Conservation (phyloP, 441 rosid genomes). For the Macaranga tanarius region DNA sequence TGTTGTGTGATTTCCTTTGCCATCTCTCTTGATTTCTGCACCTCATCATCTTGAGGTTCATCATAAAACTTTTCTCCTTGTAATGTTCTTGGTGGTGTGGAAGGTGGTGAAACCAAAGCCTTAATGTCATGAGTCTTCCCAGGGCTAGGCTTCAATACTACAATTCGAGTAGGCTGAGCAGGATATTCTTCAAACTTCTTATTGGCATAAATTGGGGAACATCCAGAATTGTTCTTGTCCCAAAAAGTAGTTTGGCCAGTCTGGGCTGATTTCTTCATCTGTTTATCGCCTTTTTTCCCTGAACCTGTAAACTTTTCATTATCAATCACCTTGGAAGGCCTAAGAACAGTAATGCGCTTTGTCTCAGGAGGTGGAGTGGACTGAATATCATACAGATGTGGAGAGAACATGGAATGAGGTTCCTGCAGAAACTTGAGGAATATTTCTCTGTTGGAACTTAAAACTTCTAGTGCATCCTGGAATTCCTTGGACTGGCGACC, state of each 20-base stretch:
- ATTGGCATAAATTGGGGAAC: slow-evolving; percentile 39
- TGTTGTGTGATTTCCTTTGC: slow-evolving; percentile 55
- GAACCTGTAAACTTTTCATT: slow-evolving; percentile 44
- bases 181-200: slow-evolving; percentile 47
- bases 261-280: slow-evolving; percentile 41
- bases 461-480: slow-evolving; percentile 80
- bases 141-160: slow-evolving; percentile 84
- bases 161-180: slow-evolving; percentile 75
- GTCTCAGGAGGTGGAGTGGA: slow-evolving; percentile 61
- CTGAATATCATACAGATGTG: slow-evolving; percentile 50
- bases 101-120: slow-evolving; percentile 44
- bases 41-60: slow-evolving; percentile 52
- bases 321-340: slow-evolving; percentile 69
- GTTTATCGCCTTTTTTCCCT: slow-evolving; percentile 49
- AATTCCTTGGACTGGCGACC: slow-evolving; percentile 78
- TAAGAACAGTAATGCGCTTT: slow-evolving; percentile 84
- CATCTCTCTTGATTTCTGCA: slow-evolving; percentile 54
- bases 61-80: slow-evolving; percentile 38
- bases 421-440: slow-evolving; percentile 74
- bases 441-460: slow-evolving; percentile 76
- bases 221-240: slow-evolving; percentile 41
- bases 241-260: slow-evolving; percentile 43
- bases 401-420: slow-evolving; percentile 69
- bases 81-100: slow-evolving; percentile 43
- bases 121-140: slow-evolving; percentile 53